A percentile compares a stretch with the other conserved stretches of the same genome.
Conservation (phyloP, 176 grass and related monocot genomes). For the Carex myosuroides region DNA sequence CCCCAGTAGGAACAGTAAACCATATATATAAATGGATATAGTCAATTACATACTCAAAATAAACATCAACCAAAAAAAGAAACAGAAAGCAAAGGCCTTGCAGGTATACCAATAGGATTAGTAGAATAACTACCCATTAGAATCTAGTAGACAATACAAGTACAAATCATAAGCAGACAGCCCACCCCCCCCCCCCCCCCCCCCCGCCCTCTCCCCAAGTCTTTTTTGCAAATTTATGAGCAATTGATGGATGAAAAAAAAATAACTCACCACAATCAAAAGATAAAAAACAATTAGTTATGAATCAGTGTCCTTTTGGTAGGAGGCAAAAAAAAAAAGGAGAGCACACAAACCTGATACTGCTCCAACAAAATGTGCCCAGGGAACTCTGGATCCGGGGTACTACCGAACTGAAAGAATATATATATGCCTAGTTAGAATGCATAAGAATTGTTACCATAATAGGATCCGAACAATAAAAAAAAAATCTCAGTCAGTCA, state of each 20-base stretch:
- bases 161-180: neutral
- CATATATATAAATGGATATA: neutral
- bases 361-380: constrained; percentile 96
- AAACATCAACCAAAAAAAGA: constrained; percentile 3
- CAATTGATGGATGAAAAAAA: neutral
- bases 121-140: neutral
- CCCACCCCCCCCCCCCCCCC: neutral
- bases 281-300: neutral
- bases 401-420: constrained; percentile 61
- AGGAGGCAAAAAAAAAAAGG: neutral
- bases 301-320: neutral
- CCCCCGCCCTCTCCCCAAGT: neutral
- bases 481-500: constrained; percentile 12
- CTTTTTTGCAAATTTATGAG: neutral
- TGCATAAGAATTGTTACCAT: constrained; percentile 10
- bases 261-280: neutral
- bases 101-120: neutral
- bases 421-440: constrained; percentile 8
- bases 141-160: neutral
- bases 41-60: neutral
- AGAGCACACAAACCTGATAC: constrained; percentile 59
- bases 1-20: neutral
- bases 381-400: constrained; percentile 86
- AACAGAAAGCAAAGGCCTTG: neutral
- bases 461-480: neutral